Evolutionary conservation across 345 rosid genomes (phyloP).

Genomic region (Fremontodendron californicum): DNA sequence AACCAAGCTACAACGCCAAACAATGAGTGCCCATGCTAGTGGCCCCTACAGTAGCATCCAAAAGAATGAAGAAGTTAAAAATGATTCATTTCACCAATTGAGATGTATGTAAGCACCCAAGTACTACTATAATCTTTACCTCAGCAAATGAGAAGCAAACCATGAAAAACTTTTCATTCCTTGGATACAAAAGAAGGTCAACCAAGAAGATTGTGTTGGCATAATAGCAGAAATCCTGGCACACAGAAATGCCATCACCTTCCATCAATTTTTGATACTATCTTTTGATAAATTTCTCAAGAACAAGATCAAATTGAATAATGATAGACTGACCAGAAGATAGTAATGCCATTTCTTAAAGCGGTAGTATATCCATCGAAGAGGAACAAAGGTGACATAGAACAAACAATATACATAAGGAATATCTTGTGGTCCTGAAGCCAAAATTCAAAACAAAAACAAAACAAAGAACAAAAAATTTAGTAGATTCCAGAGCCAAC

Average conservation of each 20-base stretch:
- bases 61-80: conserved; percentile 5
- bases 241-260: conserved; percentile 16
- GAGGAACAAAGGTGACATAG: conserved; percentile 83
- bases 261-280: background rate
- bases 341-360: conserved; percentile 97
- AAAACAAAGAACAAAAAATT: conserved; percentile 6
- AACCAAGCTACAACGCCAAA: conserved; percentile 98
- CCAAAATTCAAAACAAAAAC: background rate
- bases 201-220: conserved; percentile 95
- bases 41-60: conserved; percentile 66
- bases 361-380: conserved; percentile 94
- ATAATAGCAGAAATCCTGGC: conserved; percentile 93
- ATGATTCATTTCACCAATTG: conserved; percentile 7
- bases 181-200: conserved; percentile 74
- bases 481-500: conserved; percentile 1
- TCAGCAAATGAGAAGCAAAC: conserved; percentile 99
- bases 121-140: conserved; percentile 38
- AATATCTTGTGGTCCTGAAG: conserved; percentile 82
- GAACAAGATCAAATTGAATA: background rate
- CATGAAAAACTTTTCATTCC: conserved; percentile 87
- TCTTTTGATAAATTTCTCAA: background rate
- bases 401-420: conserved; percentile 82
- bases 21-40: conserved; percentile 90
- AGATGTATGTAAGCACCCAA: background rate
- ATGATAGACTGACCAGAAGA: conserved; percentile 63